A percentile compares a stretch with the other conserved stretches of the same genome.
Evolutionary conservation across 2,329 filamentous ascomycete genomes (phyloP).

Genomic region (Cytospora mali): DNA sequence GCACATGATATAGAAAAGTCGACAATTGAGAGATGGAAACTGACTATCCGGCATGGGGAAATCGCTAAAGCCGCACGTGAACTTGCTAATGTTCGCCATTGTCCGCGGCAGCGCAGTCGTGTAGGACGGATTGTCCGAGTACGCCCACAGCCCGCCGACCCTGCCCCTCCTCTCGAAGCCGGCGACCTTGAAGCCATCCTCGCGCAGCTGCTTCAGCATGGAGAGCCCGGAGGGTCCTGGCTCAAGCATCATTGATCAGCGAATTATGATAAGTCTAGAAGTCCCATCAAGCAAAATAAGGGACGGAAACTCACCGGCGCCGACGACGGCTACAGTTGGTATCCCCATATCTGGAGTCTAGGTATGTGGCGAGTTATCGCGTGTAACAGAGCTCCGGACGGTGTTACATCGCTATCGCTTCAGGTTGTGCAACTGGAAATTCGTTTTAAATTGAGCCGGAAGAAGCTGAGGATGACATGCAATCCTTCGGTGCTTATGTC

Average conservation of each 20-base stretch:
- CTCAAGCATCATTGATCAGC: too few relatives aligned
- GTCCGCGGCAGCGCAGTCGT: slow-evolving; percentile 41
- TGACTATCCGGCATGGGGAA: slow-evolving; percentile 38
- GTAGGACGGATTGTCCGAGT: slow-evolving; percentile 39
- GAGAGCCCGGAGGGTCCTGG: slow-evolving; percentile 24
- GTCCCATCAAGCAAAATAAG: too few relatives aligned
- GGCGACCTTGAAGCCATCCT: slow-evolving; percentile 48
- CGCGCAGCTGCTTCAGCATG: slow-evolving; percentile 46
- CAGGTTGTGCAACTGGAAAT: not conserved
- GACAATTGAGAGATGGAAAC: slow-evolving; percentile 27
- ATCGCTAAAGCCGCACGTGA: slow-evolving; percentile 41
- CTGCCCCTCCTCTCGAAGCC: slow-evolving; percentile 47
- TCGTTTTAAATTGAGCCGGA: not conserved
- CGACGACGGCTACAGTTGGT: slow-evolving; percentile 22
- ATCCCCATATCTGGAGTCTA: slow-evolving; percentile 10
- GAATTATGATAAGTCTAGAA: not conserved
- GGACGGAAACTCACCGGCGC: slow-evolving; percentile 19
- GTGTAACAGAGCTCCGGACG: slow-evolving; percentile 6
- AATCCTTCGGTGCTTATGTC: not conserved
- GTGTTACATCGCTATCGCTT: not conserved
- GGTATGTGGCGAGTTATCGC: not conserved
- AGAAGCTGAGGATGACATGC: not conserved
- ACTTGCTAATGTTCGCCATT: slow-evolving; percentile 18
- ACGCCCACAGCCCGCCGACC: slow-evolving; percentile 49
- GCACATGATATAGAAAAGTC: not conserved